phyloP scores from a whole-genome alignment of 371 early-diverging fungal species.

The Mortierella sp. region DNA sequence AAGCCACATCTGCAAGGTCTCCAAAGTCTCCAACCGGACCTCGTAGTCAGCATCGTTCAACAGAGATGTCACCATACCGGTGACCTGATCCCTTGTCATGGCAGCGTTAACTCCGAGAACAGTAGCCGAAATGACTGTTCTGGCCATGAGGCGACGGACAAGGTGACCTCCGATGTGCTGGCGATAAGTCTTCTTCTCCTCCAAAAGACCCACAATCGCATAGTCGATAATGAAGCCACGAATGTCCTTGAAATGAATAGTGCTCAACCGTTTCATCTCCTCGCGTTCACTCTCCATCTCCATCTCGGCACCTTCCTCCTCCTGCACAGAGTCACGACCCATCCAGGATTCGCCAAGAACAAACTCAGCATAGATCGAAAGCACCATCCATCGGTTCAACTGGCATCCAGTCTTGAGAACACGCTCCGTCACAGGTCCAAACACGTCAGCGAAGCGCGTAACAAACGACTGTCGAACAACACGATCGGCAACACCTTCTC shows the following conservation, averaged over 20 bases:
- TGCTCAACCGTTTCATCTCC: conserved; percentile 46
- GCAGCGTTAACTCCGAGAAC: conserved; percentile 47
- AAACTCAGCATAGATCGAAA: conserved; percentile 69
- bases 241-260: conserved; percentile 36
- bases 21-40: conserved; percentile 68
- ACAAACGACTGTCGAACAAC: conserved; percentile 60
- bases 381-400: conserved; percentile 59
- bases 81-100: conserved; percentile 42
- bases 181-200: conserved; percentile 39
- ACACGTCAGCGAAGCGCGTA: conserved; percentile 50
- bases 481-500: conserved; percentile 54
- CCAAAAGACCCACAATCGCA: conserved; percentile 44
- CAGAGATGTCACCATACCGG: conserved; percentile 49
- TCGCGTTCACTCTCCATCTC: conserved; percentile 47
- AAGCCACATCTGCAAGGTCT: conserved; percentile 57
- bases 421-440: conserved; percentile 41
- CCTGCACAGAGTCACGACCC: conserved; percentile 20
- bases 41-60: conserved; percentile 70
- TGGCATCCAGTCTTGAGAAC: conserved; percentile 45
- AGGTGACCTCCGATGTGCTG: conserved; percentile 65
- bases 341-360: conserved; percentile 67
- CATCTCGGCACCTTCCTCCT: conserved; percentile 22
- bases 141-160: conserved; percentile 63
- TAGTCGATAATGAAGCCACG: conserved; percentile 46
- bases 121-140: conserved; percentile 54